Evolutionary conservation across 2,329 filamentous ascomycete genomes (phyloP).

Genomic region (Penicillium sp.): DNA sequence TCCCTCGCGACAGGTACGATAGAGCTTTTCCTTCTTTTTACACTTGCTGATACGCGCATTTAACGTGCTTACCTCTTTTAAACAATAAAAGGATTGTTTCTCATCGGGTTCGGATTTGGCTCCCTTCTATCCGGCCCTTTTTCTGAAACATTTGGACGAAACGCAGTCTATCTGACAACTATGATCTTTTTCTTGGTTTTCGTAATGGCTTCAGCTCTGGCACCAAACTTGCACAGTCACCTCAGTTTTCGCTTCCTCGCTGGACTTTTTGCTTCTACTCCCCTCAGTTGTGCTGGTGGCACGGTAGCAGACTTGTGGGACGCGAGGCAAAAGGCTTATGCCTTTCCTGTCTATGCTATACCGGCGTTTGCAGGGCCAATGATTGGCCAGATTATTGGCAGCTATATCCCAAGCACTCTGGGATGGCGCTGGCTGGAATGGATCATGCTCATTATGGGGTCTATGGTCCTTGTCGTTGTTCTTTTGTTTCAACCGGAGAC

Average conservation of each 20-base stretch:
- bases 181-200: constrained; percentile 50
- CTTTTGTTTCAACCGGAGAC: constrained; percentile 53
- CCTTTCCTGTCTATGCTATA: constrained; percentile 53
- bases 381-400: constrained; percentile 21
- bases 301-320: constrained; percentile 49
- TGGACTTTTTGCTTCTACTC: constrained; percentile 49
- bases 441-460: constrained; percentile 44
- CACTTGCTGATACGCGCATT: too few species aligned
- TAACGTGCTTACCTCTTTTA: not conserved
- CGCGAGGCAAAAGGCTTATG: constrained; percentile 48
- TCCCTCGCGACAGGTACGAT: constrained; percentile 48
- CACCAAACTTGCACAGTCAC: constrained; percentile 50
- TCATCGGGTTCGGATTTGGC: constrained; percentile 51
- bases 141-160: constrained; percentile 51
- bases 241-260: constrained; percentile 52
- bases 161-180: constrained; percentile 50
- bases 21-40: too few species aligned
- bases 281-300: constrained; percentile 47
- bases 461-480: constrained; percentile 33
- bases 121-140: constrained; percentile 51
- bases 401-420: constrained; percentile 18
- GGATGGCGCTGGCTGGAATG: constrained; percentile 48
- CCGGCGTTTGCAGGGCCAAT: constrained; percentile 40
- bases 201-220: constrained; percentile 49
- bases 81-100: too few species aligned